phyloP scores from a whole-genome alignment of 2,329 filamentous ascomycete species.

The Truncatella angustata region DNA sequence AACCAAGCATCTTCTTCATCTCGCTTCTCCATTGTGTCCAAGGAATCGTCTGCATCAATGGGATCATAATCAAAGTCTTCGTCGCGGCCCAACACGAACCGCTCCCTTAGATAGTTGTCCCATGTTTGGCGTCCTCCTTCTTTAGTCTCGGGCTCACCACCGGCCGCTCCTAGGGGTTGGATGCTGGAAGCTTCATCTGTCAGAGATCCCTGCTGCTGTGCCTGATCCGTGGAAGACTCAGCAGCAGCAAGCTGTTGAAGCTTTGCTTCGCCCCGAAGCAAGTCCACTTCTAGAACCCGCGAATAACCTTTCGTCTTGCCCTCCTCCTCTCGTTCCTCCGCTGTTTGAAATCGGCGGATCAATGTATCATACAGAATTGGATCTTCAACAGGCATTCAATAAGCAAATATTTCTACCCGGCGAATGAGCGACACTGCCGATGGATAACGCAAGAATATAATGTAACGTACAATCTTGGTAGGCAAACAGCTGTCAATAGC shows the following conservation, averaged over 20 bases:
- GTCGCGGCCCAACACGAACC: constrained; percentile 75
- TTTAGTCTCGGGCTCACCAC: constrained; percentile 47
- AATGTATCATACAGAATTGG: constrained; percentile 80
- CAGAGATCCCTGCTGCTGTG: not conserved
- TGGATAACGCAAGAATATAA: no score
- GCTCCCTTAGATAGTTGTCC: constrained; percentile 67
- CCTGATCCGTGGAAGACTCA: constrained; percentile 6
- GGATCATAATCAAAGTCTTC: constrained; percentile 72
- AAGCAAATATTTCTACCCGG: not conserved
- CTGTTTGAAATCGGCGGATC: constrained; percentile 72
- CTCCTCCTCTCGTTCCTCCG: constrained; percentile 71
- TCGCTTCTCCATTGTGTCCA: constrained; percentile 60
- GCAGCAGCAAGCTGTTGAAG: constrained; percentile 53
- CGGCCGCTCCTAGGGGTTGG: constrained; percentile 34
- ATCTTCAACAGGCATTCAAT: constrained; percentile 44
- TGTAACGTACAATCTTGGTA: not conserved
- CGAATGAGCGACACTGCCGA: no score
- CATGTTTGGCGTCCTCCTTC: constrained; percentile 69
- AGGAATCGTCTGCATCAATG: constrained; percentile 71
- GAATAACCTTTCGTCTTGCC: constrained; percentile 75
- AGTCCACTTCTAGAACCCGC: constrained; percentile 73
- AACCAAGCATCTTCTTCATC: constrained; percentile 75
- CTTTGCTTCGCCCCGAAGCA: constrained; percentile 74
- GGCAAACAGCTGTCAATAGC: no score
- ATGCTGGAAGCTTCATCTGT: constrained; percentile 30